Percentiles rank a stretch among this genome's conserved stretches.
These are phyloP conservation scores for Citrus inodora DNA, from an alignment of 345 rosid species.

Conservation along the genomic window DNA sequence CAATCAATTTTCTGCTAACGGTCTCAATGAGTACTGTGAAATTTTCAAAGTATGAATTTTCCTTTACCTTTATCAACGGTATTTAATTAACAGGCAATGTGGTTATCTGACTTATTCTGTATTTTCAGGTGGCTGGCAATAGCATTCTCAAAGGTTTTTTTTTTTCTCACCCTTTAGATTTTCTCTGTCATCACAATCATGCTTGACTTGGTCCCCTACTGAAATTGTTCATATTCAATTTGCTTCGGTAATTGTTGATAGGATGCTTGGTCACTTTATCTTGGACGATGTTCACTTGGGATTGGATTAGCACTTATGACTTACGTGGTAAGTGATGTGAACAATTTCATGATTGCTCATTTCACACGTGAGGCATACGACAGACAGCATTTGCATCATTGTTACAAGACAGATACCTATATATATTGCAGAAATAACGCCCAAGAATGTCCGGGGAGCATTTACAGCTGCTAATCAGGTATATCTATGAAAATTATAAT, in stretches of 20 bases:
- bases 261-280: conserved; percentile 35
- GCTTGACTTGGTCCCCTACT: background rate
- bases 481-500: background rate
- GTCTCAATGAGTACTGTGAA: no score
- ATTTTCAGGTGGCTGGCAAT: conserved; percentile 54
- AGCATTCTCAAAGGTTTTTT: conserved; percentile 34
- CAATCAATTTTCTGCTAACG: background rate
- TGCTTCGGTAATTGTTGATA: background rate
- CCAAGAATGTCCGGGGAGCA: conserved; percentile 26
- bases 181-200: background rate
- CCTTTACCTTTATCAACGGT: background rate
- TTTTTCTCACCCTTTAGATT: background rate
- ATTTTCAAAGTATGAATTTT: background rate
- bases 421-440: conserved; percentile 30
- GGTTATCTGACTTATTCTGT: conserved; percentile 47
- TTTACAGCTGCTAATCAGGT: conserved; percentile 11
- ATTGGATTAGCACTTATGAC: conserved; percentile 31
- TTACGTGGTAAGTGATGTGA: conserved; percentile 30
- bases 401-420: conserved; percentile 13
- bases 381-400: background rate
- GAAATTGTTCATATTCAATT: background rate
- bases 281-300: conserved; percentile 32
- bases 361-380: background rate
- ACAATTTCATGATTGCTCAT: background rate
- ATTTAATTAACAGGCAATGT: conserved; percentile 45